Evolutionary conservation across 2,329 filamentous ascomycete species (phyloP), one percentile per base, ranked within the genome.

Genomic region (Xenoacremonium recifei): DNA sequence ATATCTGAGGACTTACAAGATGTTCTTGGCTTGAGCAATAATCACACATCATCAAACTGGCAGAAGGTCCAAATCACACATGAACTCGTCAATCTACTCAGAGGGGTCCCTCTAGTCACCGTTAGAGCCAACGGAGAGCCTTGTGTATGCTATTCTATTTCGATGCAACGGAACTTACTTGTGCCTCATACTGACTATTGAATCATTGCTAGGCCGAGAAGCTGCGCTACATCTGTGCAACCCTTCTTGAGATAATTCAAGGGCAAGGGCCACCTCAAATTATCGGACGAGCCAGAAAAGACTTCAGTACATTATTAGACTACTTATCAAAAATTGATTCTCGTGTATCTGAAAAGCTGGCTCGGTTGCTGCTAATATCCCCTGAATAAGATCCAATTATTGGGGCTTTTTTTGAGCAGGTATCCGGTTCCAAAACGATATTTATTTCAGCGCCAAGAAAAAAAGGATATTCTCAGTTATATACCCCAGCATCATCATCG

Each of bases 301-400:
- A 44, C 21, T 39, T 44, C 15, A n/a, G 11, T n/a, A 18, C 16
- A 3, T 18, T 40, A 21, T 25, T 44, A 16, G 37, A 40, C 34
- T 33, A 40, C 12, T 27, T 44, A 12, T 44, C 42, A 3, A 44
- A 37, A 25, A 19, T 44, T 5, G 23, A 44, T 35, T 44, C 42
- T 20, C 37, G 42, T 20, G 42, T 44, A 19, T 40, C 42, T 20
- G 37, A 44, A 12, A 37, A 33, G 25, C 21, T 39, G 9, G 17
- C 23, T n/a, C 23, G 13, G 23, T n/a, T n/a, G n/a, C n/a, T n/a
- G n/a, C n/a, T n/a, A n/a, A n/a, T n/a, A n/a, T n/a, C n/a, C n/a
- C n/a, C n/a, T n/a, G n/a, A n/a, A n/a, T n/a, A n/a, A n/a, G n/a
- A n/a, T n/a, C n/a, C n/a, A n/a, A n/a, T n/a, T n/a, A n/a, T n/a